These are phyloP conservation scores for Meira nashicola DNA, from an alignment of 1,284 basidiomycete genomes.

Conservation along the genomic window DNA sequence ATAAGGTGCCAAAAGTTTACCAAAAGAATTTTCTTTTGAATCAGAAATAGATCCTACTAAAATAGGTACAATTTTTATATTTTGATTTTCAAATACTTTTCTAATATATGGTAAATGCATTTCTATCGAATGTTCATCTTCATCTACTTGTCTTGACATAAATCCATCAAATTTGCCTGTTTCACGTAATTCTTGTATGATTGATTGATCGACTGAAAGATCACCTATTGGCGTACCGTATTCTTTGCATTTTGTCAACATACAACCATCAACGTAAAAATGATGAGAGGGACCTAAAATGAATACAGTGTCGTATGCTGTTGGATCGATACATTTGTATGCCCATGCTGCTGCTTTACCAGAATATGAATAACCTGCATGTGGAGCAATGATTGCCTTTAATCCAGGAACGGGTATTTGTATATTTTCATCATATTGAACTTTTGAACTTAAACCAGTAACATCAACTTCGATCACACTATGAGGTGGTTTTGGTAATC, in stretches of 20 bases:
- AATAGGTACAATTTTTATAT: slow-evolving; percentile 75
- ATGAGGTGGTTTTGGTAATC: not conserved
- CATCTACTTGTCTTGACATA: slow-evolving; percentile 69
- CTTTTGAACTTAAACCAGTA: slow-evolving; percentile 14
- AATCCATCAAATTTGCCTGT: slow-evolving; percentile 66
- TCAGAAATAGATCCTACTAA: slow-evolving; percentile 77
- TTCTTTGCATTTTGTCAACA: slow-evolving; percentile 67
- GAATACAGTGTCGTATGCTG: slow-evolving; percentile 78
- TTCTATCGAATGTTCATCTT: slow-evolving; percentile 94
- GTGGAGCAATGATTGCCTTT: slow-evolving; percentile 97
- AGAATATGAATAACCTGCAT: slow-evolving; percentile 93
- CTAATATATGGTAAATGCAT: slow-evolving; percentile 93
- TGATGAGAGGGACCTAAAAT: slow-evolving; percentile 95
- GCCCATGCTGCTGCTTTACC: slow-evolving; percentile 93
- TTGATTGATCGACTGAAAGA: slow-evolving; percentile 71
- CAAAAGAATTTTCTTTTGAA: slow-evolving; percentile 63
- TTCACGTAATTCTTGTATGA: slow-evolving; percentile 63
- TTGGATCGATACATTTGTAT: slow-evolving; percentile 78
- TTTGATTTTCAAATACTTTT: slow-evolving; percentile 75
- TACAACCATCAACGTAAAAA: slow-evolving; percentile 78
- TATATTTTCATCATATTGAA: slow-evolving; percentile 47
- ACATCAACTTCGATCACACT: not conserved
- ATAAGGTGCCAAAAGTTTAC: slow-evolving; percentile 72
- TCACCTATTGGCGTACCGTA: slow-evolving; percentile 85
- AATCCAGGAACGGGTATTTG: slow-evolving; percentile 67